phyloP scores from a whole-genome alignment of 1,284 basidiomycete species.

The Trametes sp. region DNA sequence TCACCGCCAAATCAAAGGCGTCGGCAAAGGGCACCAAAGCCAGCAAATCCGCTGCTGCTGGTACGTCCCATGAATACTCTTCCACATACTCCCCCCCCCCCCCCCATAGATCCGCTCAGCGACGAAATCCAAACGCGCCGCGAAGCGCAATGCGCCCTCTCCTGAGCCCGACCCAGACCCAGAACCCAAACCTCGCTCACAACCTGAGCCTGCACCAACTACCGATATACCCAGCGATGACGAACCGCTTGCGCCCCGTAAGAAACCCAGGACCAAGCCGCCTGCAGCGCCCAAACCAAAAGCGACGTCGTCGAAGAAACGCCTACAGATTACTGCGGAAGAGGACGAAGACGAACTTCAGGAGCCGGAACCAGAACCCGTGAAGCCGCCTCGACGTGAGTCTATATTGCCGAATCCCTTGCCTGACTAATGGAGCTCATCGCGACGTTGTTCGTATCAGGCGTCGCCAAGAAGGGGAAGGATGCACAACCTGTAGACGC shows the following conservation, averaged over 20 bases:
- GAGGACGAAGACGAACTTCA: background rate
- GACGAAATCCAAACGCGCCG: constrained; percentile 3
- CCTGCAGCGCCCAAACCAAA: background rate
- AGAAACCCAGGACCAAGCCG: constrained; percentile 1
- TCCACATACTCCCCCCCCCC: background rate
- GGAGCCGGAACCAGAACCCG: background rate
- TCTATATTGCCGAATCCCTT: background rate
- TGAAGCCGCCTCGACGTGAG: background rate
- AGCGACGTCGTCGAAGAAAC: background rate
- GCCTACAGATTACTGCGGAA: background rate
- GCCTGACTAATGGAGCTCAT: background rate
- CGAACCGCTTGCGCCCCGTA: constrained; percentile 14
- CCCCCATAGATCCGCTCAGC: background rate
- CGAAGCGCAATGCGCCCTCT: constrained; percentile 12
- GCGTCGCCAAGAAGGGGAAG: background rate
- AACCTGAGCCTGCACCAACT: background rate
- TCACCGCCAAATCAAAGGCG: background rate
- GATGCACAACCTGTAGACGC: background rate
- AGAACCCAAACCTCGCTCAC: too few relatives aligned
- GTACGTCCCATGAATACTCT: background rate
- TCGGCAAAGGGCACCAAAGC: background rate
- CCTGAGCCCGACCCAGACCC: background rate
- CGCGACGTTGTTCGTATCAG: background rate
- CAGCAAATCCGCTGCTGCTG: background rate
- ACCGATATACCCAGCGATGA: constrained; percentile 10